Base-by-base conservation (phyloP, 768 basidiomycete genomes). In the Xanthoconium purpureum region DNA sequence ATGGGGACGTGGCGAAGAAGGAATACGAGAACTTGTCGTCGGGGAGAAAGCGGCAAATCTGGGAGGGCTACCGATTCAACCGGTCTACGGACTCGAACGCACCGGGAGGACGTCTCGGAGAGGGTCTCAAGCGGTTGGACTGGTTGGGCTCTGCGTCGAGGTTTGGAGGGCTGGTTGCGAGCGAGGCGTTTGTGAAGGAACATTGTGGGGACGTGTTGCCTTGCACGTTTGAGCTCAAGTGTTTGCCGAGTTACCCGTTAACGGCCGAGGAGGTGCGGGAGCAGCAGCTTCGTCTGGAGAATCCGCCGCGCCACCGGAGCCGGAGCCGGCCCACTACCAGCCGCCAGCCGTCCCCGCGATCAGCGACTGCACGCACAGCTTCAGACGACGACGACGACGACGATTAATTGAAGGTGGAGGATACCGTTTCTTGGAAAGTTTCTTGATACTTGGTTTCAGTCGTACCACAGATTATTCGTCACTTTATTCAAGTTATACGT, bases 71-170 rank as follows among this genome's bases (percentile, higher is more conserved):
- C 67, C 71, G 76, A 36, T 75, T 80, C 66, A 91, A 92, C 66
- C 80, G 90, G 18, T 85, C 85, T 11, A 79, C 82, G 10, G 78
- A 78, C 32, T 73, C 72, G 28, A 82, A 81, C 47, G 88, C 84
- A 2, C 89, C 90, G 1, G 90, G 90, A 0, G 90, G 88, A 0
- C 71, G 72, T 40, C 77, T 91, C 5, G 83, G 82, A 9, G 76
- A 80, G 47, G 84, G 84, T 10, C 75, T 91, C 68, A 80, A 82
- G 59, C 73, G 84, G 51, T 72, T 88, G 51, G 90, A 92, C 64
- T 91, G 81, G 74, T 74, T 92, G 33, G 76, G 82, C 8, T 68
- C 73, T 47, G 67, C 80, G 50, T 82, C 82, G 33, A 77, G 81
- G 71, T 91, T 82, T 60, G 88, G 84, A 2, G 90, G 90, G 10